Conservation (phyloP, 495 filamentous ascomycete genomes). For the Saxophila tyrrhenica region DNA sequence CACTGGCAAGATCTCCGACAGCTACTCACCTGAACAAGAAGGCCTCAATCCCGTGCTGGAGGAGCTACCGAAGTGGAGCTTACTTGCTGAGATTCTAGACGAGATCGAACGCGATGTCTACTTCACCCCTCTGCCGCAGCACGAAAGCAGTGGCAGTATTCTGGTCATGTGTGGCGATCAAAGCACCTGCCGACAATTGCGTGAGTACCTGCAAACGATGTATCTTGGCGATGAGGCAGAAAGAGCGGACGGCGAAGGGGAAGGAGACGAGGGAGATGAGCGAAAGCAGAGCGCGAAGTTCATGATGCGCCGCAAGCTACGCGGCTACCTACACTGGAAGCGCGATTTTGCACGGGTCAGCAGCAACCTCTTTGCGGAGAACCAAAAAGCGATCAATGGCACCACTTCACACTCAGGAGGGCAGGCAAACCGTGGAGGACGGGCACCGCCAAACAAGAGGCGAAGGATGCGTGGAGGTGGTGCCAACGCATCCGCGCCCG, state of each 20-base stretch:
- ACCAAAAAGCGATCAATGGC: slow-evolving; percentile 65
- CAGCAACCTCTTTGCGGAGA: slow-evolving; percentile 58
- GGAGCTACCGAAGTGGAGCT: slow-evolving; percentile 86
- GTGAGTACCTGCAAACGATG: slow-evolving; percentile 88
- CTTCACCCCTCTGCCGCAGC: slow-evolving; percentile 59
- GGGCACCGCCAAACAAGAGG: slow-evolving; percentile 73
- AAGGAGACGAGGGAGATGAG: slow-evolving; percentile 18
- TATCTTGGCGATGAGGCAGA: slow-evolving; percentile 26
- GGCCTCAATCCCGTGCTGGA: slow-evolving; percentile 82
- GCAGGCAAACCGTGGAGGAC: slow-evolving; percentile 46
- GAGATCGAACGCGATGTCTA: slow-evolving; percentile 91
- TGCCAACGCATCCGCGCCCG: slow-evolving; percentile 40
- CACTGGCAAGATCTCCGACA: slow-evolving; percentile 47
- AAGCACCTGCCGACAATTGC: slow-evolving; percentile 75
- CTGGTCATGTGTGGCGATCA: slow-evolving; percentile 92
- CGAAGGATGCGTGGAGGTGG: slow-evolving; percentile 66
- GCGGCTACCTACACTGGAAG: slow-evolving; percentile 90
- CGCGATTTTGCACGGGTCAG: slow-evolving; percentile 75
- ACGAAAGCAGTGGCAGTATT: slow-evolving; percentile 82
- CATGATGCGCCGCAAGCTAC: slow-evolving; percentile 78
- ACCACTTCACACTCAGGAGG: slow-evolving; percentile 38
- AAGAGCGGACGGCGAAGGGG: slow-evolving; percentile 7
- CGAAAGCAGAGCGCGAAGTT: slow-evolving; percentile 55
- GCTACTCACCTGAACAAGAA: slow-evolving; percentile 38
- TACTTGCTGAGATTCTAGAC: slow-evolving; percentile 73